Evolutionary conservation across 2,329 filamentous ascomycete species (phyloP).

Genomic region (Aspergillus spinulosporus): DNA sequence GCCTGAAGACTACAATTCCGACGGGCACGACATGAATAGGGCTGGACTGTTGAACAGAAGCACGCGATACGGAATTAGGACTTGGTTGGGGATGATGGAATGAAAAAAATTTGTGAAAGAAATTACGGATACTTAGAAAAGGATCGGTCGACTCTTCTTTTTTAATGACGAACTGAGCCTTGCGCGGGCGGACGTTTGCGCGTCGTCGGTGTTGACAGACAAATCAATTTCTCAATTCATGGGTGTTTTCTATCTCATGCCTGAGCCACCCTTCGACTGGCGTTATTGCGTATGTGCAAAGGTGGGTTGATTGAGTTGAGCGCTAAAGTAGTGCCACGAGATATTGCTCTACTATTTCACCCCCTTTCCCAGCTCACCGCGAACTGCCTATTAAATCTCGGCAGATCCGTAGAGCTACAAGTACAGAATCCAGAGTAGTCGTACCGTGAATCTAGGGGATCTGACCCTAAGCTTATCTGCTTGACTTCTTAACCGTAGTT

Average conservation of each 20-base stretch:
- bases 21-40: slow-evolving; percentile 10
- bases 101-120: slow-evolving; percentile 13
- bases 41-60: not conserved
- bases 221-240: slow-evolving; percentile 21
- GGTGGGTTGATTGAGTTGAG: too few relatives aligned
- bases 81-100: slow-evolving; percentile 4
- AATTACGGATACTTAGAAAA: slow-evolving; percentile 13
- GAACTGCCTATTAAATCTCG: too few relatives aligned
- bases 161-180: slow-evolving; percentile 2
- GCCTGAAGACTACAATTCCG: slow-evolving; percentile 16
- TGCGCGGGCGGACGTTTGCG: slow-evolving; percentile 24
- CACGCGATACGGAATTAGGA: slow-evolving; percentile 16
- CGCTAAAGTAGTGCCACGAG: too few relatives aligned
- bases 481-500: too few relatives aligned
- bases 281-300: too few relatives aligned
- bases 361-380: too few relatives aligned
- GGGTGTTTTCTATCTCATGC: slow-evolving; percentile 27
- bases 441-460: too few relatives aligned
- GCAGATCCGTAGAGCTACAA: too few relatives aligned
- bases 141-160: not conserved
- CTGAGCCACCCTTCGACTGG: not conserved
- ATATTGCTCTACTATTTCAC: too few relatives aligned
- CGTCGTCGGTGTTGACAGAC: slow-evolving; percentile 30
- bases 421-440: too few relatives aligned
- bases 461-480: too few relatives aligned